phyloP scores from a whole-genome alignment of 768 basidiomycete species.

The Pleurotus giganteus region DNA sequence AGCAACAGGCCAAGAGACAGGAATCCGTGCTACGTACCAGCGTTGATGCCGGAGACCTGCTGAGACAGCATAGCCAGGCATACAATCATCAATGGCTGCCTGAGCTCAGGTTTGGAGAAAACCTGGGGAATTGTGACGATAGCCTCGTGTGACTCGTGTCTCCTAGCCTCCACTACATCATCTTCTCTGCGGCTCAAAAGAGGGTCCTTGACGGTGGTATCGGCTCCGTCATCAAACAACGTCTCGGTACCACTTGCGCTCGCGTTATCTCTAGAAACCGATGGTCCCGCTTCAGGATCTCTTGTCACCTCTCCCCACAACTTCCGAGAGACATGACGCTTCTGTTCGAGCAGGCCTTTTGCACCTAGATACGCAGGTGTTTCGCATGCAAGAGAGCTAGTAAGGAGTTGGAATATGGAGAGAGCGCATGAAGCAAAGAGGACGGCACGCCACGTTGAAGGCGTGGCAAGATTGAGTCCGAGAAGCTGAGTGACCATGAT shows the following conservation, averaged over 20 bases:
- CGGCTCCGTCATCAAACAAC: neutral
- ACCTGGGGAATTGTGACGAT: conserved; percentile 53
- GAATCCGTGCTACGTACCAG: conserved; percentile 36
- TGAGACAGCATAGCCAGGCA: conserved; percentile 74
- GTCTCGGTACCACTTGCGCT: neutral
- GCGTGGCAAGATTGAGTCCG: conserved; percentile 70
- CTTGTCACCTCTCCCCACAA: conserved; percentile 50
- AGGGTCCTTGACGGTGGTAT: conserved; percentile 36
- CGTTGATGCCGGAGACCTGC: conserved; percentile 82
- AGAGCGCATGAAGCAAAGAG: conserved; percentile 58
- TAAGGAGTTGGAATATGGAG: conserved; percentile 55
- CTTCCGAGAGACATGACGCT: conserved; percentile 40
- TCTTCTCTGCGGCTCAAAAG: conserved; percentile 33
- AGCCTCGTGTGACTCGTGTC: conserved; percentile 12
- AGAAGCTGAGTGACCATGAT: conserved; percentile 84
- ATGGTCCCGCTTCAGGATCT: neutral
- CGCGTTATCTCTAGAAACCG: neutral
- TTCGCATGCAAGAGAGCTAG: conserved; percentile 57
- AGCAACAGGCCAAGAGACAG: conserved; percentile 11
- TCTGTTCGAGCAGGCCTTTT: conserved; percentile 47
- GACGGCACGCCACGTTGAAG: conserved; percentile 69
- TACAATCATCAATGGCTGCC: conserved; percentile 62
- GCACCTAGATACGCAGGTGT: conserved; percentile 67
- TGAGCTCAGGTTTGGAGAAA: conserved; percentile 49
- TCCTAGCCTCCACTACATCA: conserved; percentile 23